These are phyloP conservation scores for Cydonia oblonga DNA, from an alignment of 331 rosid genomes.

Conservation along the genomic window DNA sequence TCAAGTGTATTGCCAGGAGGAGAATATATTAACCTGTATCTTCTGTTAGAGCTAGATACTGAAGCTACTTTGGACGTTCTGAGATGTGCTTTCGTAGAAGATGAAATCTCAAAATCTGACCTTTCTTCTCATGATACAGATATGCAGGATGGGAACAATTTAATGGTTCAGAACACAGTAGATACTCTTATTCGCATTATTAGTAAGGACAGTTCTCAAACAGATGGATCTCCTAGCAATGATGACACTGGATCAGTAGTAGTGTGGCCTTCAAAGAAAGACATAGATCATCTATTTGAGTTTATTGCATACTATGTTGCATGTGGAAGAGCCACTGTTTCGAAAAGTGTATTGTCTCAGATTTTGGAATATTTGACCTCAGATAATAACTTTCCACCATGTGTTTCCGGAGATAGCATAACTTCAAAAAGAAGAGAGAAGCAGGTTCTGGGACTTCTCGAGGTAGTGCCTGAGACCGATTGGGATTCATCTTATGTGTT, in stretches of 20 bases:
- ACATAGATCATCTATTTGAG: slow-evolving; percentile 54
- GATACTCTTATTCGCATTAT: slow-evolving; percentile 57
- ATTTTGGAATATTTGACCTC: slow-evolving; percentile 69
- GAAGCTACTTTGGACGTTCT: slow-evolving; percentile 79
- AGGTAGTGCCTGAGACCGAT: slow-evolving; percentile 63
- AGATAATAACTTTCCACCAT: slow-evolving; percentile 29
- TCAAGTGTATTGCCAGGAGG: slow-evolving; percentile 24
- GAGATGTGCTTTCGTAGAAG: slow-evolving; percentile 57
- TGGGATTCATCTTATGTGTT: slow-evolving; percentile 72
- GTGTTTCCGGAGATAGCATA: slow-evolving; percentile 19
- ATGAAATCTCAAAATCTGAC: slow-evolving; percentile 33
- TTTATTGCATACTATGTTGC: slow-evolving; percentile 78
- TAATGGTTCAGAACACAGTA: slow-evolving; percentile 59
- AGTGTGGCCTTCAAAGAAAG: slow-evolving; percentile 63
- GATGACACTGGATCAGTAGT: slow-evolving; percentile 25
- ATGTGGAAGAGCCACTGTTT: slow-evolving; percentile 52
- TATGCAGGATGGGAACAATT: slow-evolving; percentile 21
- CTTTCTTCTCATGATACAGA: slow-evolving; percentile 31
- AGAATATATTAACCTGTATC: slow-evolving; percentile 50
- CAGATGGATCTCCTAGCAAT: slow-evolving; percentile 26
- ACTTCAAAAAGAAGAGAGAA: slow-evolving; percentile 62
- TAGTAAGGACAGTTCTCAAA: slow-evolving; percentile 32
- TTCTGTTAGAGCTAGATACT: slow-evolving; percentile 64
- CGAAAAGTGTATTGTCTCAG: slow-evolving; percentile 53
- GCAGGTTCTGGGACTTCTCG: slow-evolving; percentile 82